phyloP scores from a whole-genome alignment of 2,329 filamentous ascomycete genomes.

The Arthrobotrys conoides region DNA sequence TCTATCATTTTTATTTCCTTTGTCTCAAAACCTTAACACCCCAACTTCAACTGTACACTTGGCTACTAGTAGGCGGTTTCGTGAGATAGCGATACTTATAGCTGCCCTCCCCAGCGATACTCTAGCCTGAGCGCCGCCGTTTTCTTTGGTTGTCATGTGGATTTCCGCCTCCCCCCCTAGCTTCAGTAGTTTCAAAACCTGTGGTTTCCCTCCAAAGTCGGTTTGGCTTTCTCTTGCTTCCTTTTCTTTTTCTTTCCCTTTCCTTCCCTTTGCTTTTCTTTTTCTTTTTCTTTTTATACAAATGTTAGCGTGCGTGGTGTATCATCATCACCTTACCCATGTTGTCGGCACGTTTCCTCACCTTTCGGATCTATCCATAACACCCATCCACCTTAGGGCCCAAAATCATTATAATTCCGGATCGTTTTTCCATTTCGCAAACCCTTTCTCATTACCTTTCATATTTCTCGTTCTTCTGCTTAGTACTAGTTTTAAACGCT shows the following conservation, averaged over 20 bases:
- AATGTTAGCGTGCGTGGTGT: conserved; percentile 59
- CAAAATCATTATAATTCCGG: conserved; percentile 56
- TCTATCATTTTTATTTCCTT: conserved; percentile 54
- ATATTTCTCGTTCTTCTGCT: conserved; percentile 64
- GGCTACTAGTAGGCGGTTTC: conserved; percentile 21
- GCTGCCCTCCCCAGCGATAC: conserved; percentile 13
- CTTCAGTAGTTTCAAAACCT: conserved; percentile 54
- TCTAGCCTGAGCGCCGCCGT: conserved; percentile 37
- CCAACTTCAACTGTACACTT: conserved; percentile 50
- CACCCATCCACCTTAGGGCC: conserved; percentile 19
- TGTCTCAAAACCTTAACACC: conserved; percentile 38
- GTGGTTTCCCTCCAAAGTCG: conserved; percentile 39
- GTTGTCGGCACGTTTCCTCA: conserved; percentile 19
- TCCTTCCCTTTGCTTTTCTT: conserved; percentile 5
- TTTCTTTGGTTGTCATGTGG: conserved; percentile 41
- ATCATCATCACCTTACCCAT: conserved; percentile 52
- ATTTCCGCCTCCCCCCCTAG: conserved; percentile 41
- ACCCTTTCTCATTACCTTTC: conserved; percentile 64
- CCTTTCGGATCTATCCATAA: conserved; percentile 18
- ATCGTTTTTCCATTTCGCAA: conserved; percentile 27
- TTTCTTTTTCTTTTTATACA: conserved; percentile 36
- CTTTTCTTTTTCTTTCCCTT: conserved; percentile 3
- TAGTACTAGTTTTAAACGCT: conserved; percentile 64
- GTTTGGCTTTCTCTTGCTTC: conserved; percentile 38
- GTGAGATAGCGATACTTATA: conserved; percentile 36